Evolutionary conservation across 768 basidiomycete genomes (phyloP), one percentile per base, ranked within the genome.

Genomic region (Russula sp.): DNA sequence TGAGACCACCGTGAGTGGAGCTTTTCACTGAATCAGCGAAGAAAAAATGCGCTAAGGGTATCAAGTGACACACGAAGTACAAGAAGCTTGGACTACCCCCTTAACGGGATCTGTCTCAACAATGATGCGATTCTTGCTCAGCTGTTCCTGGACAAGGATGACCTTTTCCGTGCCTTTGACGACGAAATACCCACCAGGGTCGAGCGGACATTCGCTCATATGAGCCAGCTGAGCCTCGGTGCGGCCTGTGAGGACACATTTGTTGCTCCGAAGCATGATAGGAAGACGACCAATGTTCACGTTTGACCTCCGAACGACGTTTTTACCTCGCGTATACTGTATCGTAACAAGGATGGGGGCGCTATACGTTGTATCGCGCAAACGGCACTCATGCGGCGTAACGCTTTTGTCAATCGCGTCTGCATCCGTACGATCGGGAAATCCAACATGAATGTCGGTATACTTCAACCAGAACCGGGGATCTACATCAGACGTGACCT

Each of bases 81-180:
- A 97, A 5, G 93, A 94, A 3, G 96, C 93, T 72, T 93, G 93
- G 0, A 97, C 94, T 42, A 88, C 77, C 6, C 90, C 91, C 74
- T 98, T 98, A 45, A 85, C 85, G 22, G 81, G 75, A 73, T 98
- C 97, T 7, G 87, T 90, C 77, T 98, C 97, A 64, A 99, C 97
- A 67, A 99, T 98, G 71, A 99, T 99, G 45, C 97, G 84, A 73
- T 99, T 98, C 80, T 98, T 98, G 80, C 92, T 95, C 70, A 98
- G 75, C 75, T 99, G 97, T 72, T 98, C 97, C 73, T 99, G 97
- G 7, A 99, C 96, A 64, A 99, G 79, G 67, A 99, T 99, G 68
- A 99, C 97, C 76, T 98, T 99, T 75, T 99, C 96, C 46, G 96
- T 99, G 41, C 96, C 96, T 75, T 95, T 98, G 55, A 99, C 97